These are phyloP conservation scores for Centella asiatica DNA, from an alignment of 129 eudicot genomes.

Conservation along the genomic window DNA sequence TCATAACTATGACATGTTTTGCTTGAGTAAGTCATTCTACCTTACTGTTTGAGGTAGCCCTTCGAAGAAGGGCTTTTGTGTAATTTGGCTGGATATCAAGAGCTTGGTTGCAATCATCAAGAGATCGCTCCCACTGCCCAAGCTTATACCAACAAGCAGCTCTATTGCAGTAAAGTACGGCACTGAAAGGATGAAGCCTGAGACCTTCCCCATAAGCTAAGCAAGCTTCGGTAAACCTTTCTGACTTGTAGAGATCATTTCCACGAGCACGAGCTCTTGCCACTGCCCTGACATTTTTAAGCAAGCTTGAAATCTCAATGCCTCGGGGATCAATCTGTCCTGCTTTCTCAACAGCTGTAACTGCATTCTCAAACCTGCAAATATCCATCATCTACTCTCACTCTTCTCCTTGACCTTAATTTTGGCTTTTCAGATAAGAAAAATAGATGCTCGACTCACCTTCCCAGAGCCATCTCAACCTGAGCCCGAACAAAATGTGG, in stretches of 20 bases:
- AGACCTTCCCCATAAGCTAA: conserved; percentile 92
- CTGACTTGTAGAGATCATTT: conserved; percentile 77
- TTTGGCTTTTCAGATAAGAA: not conserved
- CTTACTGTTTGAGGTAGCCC: conserved; percentile 86
- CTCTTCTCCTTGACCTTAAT: not conserved
- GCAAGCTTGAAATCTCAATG: conserved; percentile 48
- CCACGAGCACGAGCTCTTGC: conserved; percentile 84
- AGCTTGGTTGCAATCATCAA: conserved; percentile 87
- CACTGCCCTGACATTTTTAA: conserved; percentile 48
- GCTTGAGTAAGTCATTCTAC: conserved; percentile 22
- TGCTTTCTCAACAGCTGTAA: conserved; percentile 54
- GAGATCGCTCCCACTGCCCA: conserved; percentile 60
- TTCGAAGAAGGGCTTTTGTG: conserved; percentile 81
- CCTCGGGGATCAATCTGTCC: conserved; percentile 44
- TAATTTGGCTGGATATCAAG: conserved; percentile 72
- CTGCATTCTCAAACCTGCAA: conserved; percentile 83
- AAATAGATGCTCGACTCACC: conserved; percentile 38
- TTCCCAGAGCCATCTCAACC: conserved; percentile 65
- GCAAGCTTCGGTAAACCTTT: conserved; percentile 89
- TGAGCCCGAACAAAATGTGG: conserved; percentile 58
- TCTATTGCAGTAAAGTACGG: conserved; percentile 81
- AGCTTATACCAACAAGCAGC: conserved; percentile 97
- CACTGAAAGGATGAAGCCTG: conserved; percentile 56
- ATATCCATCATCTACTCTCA: conserved; percentile 23
- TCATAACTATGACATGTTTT: too few species aligned